Evolutionary conservation across 2,329 filamentous ascomycete genomes (phyloP).

Genomic region (Claviceps africana): DNA sequence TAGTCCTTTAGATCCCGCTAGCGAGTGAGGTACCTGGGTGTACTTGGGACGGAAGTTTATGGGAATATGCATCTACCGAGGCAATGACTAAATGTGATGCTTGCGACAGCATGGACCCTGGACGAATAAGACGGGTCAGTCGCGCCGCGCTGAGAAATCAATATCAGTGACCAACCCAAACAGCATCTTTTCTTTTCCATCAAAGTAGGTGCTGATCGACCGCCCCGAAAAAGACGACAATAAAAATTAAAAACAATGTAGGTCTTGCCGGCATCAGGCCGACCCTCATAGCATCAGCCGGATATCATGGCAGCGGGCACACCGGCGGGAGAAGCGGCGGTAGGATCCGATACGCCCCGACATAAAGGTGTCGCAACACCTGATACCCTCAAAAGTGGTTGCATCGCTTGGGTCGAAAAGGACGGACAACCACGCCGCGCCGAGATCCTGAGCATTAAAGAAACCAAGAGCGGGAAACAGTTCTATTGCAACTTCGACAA

Average conservation of each 20-base stretch:
- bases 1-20: too few relatives aligned
- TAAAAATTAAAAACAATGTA: background rate
- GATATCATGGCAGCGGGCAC: conserved; percentile 39
- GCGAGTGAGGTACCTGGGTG: too few relatives aligned
- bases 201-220: background rate
- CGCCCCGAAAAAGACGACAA: background rate
- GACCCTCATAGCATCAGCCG: background rate
- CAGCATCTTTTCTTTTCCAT: background rate
- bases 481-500: conserved; percentile 98
- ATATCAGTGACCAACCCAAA: background rate
- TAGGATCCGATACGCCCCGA: conserved; percentile 42
- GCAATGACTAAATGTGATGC: background rate
- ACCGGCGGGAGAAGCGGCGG: conserved; percentile 35
- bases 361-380: conserved; percentile 74
- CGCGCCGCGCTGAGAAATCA: background rate
- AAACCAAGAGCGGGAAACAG: conserved; percentile 72
- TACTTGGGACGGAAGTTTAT: background rate
- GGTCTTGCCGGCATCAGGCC: background rate
- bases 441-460: conserved; percentile 89
- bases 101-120: background rate
- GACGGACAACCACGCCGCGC: conserved; percentile 81
- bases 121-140: background rate
- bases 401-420: conserved; percentile 47
- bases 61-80: background rate
- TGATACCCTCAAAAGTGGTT: conserved; percentile 55